A percentile compares a stretch with the other conserved stretches of the same genome.
Conservation (phyloP, 768 basidiomycete species). For the Psilocybe subaeruginosa region DNA sequence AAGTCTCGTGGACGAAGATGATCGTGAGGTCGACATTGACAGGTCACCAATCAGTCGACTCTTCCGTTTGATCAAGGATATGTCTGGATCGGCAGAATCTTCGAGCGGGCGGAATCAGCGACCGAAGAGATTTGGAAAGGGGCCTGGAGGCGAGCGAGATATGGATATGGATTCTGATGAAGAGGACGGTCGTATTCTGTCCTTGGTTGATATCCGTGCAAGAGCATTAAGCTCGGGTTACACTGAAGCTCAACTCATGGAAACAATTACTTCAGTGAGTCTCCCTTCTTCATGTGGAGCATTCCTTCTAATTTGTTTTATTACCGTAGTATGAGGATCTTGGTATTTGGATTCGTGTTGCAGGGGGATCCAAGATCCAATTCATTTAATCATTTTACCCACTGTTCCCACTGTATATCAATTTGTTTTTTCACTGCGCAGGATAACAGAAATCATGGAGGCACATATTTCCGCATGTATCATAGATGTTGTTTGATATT, state of each 20-base stretch:
- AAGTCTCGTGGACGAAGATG: conserved; percentile 81
- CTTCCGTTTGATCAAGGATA: conserved; percentile 88
- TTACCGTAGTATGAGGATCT: conserved; percentile 80
- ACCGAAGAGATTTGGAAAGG: conserved; percentile 63
- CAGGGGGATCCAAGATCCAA: conserved; percentile 79
- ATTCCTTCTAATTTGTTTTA: conserved; percentile 14
- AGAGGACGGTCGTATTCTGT: conserved; percentile 73
- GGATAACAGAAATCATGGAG: neutral
- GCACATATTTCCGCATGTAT: neutral
- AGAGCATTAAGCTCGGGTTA: conserved; percentile 86
- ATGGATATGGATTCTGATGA: conserved; percentile 72
- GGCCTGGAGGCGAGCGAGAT: conserved; percentile 71
- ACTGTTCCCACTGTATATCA: neutral
- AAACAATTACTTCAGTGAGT: conserved; percentile 79
- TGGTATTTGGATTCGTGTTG: conserved; percentile 80
- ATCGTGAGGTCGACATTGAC: conserved; percentile 71
- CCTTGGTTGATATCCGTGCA: conserved; percentile 86
- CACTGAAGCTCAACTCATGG: conserved; percentile 89
- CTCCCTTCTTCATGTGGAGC: conserved; percentile 5
- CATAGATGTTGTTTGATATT: neutral
- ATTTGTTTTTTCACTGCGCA: conserved; percentile 6
- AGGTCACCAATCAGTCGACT: conserved; percentile 82
- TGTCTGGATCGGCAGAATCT: conserved; percentile 49
- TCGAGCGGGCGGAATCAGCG: conserved; percentile 28
- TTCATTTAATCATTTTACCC: conserved; percentile 46